Conservation (phyloP, 371 early-diverging fungal genomes). For the Saksenaea vasiformis region DNA sequence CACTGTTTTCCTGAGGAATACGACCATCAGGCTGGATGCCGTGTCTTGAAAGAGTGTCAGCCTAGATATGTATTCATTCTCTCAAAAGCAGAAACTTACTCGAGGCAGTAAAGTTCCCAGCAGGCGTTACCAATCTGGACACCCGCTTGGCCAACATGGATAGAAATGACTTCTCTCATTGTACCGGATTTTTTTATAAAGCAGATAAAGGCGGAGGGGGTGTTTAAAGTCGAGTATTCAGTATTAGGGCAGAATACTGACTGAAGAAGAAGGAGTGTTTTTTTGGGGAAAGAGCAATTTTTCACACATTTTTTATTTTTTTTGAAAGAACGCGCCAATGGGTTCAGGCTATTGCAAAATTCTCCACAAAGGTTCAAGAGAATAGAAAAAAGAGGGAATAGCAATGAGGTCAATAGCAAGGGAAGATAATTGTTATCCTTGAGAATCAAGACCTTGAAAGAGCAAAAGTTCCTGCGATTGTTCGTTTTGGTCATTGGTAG, state of each 20-base stretch:
- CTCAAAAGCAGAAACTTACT: conserved; percentile 65
- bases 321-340: not conserved
- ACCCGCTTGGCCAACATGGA: conserved; percentile 98
- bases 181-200: conserved; percentile 1
- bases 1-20: conserved; percentile 64
- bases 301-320: conserved; percentile 3
- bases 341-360: too few relatives aligned
- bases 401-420: not conserved
- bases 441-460: conserved; percentile 16
- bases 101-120: conserved; percentile 88
- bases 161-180: conserved; percentile 98
- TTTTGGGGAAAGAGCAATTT: conserved; percentile 3
- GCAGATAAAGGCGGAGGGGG: conserved; percentile 9
- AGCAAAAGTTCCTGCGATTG: conserved; percentile 18
- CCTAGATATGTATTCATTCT: not conserved
- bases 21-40: conserved; percentile 97
- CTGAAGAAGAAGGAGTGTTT: conserved; percentile 1
- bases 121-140: conserved; percentile 99
- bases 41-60: conserved; percentile 72
- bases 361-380: not conserved
- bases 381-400: too few relatives aligned
- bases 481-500: conserved; percentile 10
- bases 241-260: conserved; percentile 36
- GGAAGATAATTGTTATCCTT: conserved; percentile 4
- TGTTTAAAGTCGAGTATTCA: conserved; percentile 23